Percentiles rank a stretch among this genome's conserved stretches.
Evolutionary conservation across 805 yeast genomes (phyloP).

Genomic region (Brettanomyces sp.): DNA sequence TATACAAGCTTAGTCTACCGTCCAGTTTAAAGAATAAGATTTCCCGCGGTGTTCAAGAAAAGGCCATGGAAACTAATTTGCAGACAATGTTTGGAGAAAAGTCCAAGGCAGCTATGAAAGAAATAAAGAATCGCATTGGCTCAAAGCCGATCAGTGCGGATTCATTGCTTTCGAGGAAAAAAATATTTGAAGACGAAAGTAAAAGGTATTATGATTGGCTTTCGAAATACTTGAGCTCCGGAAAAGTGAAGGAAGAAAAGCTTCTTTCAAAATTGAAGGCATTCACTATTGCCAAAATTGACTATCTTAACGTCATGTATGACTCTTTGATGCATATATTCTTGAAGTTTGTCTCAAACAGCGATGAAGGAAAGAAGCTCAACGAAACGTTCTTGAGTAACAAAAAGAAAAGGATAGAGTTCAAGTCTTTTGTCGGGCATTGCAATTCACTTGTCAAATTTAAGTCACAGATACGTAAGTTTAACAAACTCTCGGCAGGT

Average conservation of each 20-base stretch:
- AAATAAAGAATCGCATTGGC: constrained; percentile 7
- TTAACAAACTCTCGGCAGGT: constrained; percentile 8
- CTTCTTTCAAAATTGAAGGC: constrained; percentile 20
- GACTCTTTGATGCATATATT: constrained; percentile 16
- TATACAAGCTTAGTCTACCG: not conserved
- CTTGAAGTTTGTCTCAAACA: constrained; percentile 6
- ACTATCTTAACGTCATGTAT: constrained; percentile 20
- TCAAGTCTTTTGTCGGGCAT: constrained; percentile 12
- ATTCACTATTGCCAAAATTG: constrained; percentile 24
- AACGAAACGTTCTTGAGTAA: constrained; percentile 5
- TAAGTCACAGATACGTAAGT: constrained; percentile 36
- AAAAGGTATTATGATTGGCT: constrained; percentile 28
- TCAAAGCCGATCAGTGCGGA: constrained; percentile 3
- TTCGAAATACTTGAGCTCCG: constrained; percentile 24
- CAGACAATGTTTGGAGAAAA: constrained; percentile 7
- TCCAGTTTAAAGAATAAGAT: not conserved
- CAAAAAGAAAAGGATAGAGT: constrained; percentile 11
- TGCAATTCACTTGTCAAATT: constrained; percentile 14
- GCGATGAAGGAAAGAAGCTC: constrained; percentile 8
- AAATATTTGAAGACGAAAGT: constrained; percentile 27
- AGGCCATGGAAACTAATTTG: not conserved
- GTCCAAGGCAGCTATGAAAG: constrained; percentile 9
- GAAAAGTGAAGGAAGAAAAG: constrained; percentile 26
- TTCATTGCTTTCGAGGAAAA: constrained; percentile 11
- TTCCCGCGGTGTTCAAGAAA: not conserved